Conservation (phyloP, 83 land plant genomes). For the Picea abies region DNA sequence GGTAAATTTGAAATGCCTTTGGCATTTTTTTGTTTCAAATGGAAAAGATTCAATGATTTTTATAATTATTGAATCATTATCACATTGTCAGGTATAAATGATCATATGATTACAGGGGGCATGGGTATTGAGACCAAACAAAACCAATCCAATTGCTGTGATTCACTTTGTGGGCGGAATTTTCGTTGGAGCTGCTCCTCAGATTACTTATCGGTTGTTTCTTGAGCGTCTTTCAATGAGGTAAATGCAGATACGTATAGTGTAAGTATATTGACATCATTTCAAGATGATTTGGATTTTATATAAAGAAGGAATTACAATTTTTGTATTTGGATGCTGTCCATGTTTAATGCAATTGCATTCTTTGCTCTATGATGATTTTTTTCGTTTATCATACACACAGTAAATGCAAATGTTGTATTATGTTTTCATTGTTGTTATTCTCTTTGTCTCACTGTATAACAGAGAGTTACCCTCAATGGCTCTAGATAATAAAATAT, state of each 20-base stretch:
- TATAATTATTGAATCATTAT: neutral
- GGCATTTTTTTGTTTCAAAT: neutral
- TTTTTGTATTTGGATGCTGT: neutral
- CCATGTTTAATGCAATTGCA: neutral
- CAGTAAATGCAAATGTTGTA: too few relatives aligned
- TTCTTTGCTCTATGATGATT: neutral
- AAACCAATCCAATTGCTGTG: constrained; percentile 42
- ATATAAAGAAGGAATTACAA: neutral
- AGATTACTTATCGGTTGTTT: constrained; percentile 92
- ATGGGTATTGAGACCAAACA: constrained; percentile 90
- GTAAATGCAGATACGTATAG: constrained; percentile 31
- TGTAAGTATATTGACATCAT: constrained; percentile 1
- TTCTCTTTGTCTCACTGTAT: neutral
- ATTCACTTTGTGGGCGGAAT: constrained; percentile 97
- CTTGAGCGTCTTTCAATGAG: constrained; percentile 87
- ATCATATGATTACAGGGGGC: constrained; percentile 61
- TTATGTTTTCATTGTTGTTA: neutral
- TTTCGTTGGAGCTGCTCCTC: constrained; percentile 99
- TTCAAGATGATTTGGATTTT: neutral
- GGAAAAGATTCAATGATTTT: neutral
- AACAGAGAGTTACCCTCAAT: too few relatives aligned
- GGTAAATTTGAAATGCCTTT: neutral
- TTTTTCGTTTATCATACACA: neutral
- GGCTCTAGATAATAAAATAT: too few relatives aligned
- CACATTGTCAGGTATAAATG: constrained; percentile 15